Base-by-base conservation (phyloP, 805 yeast species). In the Nakazawaea holstii region DNA sequence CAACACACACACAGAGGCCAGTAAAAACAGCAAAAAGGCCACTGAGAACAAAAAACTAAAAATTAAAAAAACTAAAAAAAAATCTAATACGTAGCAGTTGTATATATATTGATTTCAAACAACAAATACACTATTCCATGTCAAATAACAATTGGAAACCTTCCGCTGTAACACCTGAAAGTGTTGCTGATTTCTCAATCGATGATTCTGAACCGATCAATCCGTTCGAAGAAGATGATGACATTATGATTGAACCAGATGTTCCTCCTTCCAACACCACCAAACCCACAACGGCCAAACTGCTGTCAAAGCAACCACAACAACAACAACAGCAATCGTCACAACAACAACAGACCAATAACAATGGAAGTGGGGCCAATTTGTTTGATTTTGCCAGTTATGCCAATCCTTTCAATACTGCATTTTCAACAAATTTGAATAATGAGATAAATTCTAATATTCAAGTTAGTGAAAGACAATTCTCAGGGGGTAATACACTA, bases 401-500 rank as follows among this genome's bases (percentile, higher is more conserved):
- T 47, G 61, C 63, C 20, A 64, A 62, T 35, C 74, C 74, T 3
- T 59, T 53, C 42, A 53, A 49, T 28, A 54, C 53, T 60, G 17
- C 41, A 37, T 49, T 43, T 54, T 53, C 44, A 30, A 57, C 35
- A 10, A 33, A 10, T 10, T 49, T 58, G 24, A 52, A 57, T 11
- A 49, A 54, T 14, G 53, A 55, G 10, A 56, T 57, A 41, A 58
- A 64, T 14, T 66, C 70, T 5, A 57, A 62, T 44, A 58, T 65
- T 20, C 61, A 63, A 43, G 59, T 65, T 9, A 55, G 59, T 29
- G 82, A 78, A 54, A 66, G 78, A 41, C 82, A 77, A 52, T 78
- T 73, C 55, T 57, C 72, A 5, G 83, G 83, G 1, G 82, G 82
- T 27, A 77, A 77, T 54, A 78, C 84, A 1, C 59, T 79, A 9